Conservation (phyloP, 139 green algal species). For the Chlorella sp. region DNA sequence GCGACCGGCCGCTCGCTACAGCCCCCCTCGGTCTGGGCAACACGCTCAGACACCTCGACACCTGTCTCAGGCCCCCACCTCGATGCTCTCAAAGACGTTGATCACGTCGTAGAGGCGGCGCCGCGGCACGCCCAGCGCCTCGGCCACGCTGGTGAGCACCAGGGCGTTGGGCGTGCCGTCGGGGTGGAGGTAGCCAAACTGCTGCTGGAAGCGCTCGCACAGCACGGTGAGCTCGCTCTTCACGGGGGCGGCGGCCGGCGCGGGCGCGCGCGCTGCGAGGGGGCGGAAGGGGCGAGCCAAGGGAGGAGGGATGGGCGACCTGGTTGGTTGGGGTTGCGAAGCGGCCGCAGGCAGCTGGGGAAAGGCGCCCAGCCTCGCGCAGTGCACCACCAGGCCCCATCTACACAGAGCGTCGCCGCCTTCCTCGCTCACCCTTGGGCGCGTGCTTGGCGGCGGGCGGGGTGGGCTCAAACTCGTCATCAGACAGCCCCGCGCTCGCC, state of each 20-base stretch:
- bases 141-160: constrained; percentile 56
- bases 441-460: constrained; percentile 9
- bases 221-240: constrained; percentile 55
- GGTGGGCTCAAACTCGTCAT: constrained; percentile 27
- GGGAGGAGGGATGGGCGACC: background rate
- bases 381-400: background rate
- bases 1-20: background rate
- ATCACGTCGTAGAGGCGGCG: constrained; percentile 87
- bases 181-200: constrained; percentile 42
- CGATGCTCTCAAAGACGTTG: constrained; percentile 81
- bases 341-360: background rate
- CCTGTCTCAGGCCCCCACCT: constrained; percentile 47
- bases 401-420: background rate
- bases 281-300: background rate
- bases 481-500: too few species aligned
- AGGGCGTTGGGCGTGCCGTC: constrained; percentile 27
- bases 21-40: background rate
- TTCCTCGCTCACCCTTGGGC: too few species aligned
- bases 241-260: constrained; percentile 3
- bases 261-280: constrained; percentile 3
- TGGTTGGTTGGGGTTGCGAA: background rate
- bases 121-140: constrained; percentile 60
- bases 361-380: too few species aligned
- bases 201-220: constrained; percentile 52
- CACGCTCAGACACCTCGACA: too few species aligned